Base-by-base conservation (phyloP, 2,329 filamentous ascomycete genomes). In the Escovopsis sp. region DNA sequence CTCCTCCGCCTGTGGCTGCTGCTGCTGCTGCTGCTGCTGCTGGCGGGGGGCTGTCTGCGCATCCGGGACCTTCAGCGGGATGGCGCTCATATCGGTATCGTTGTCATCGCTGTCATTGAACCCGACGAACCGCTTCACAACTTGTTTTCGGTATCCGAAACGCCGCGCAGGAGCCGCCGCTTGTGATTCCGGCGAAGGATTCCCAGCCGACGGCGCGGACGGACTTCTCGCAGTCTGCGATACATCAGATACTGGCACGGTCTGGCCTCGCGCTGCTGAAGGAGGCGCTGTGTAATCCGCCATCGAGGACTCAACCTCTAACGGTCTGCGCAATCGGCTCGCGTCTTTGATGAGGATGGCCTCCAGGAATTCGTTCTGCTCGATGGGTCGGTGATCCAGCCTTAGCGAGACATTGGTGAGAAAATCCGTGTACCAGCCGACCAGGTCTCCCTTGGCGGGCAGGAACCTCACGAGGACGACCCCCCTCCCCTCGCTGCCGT, bases 321-420 rank as follows among this genome's bases (percentile, higher is more conserved):
- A 66, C 5, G 76, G 69, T 27, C 76, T 71, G 39, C 82, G 76
- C 15, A 96, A 63, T 30, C 71, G 68, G 39, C 70, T 73, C 6
- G 84, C 73, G 57, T 96, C 79, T 34, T 79, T 80, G n/a, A 66
- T 75, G 19, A 96, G 60, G 31, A 98, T 90, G 2, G 82, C 82
- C 53, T 94, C 85, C 2, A 98, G 66, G 42, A 98, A 93, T 47
- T 94, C 87, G 39, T 80, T 86, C 50, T 94, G 86, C 45, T 88
- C 76, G 35, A 94, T 78, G 3, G 86, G 76, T 4, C 85, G 74
- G 52, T 93, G 86, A 41, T 86, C 79, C 11, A 92, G 68, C 31
- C 73, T 65, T 15, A 78, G 53, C 2, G 86, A 81, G 13, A 92
- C 71, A 7, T 75, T 61, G 5, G 68, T 76, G 43, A 78, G 69